phyloP scores from a whole-genome alignment of 2,329 filamentous ascomycete genomes.

The Magnaporthiopsis poae region DNA sequence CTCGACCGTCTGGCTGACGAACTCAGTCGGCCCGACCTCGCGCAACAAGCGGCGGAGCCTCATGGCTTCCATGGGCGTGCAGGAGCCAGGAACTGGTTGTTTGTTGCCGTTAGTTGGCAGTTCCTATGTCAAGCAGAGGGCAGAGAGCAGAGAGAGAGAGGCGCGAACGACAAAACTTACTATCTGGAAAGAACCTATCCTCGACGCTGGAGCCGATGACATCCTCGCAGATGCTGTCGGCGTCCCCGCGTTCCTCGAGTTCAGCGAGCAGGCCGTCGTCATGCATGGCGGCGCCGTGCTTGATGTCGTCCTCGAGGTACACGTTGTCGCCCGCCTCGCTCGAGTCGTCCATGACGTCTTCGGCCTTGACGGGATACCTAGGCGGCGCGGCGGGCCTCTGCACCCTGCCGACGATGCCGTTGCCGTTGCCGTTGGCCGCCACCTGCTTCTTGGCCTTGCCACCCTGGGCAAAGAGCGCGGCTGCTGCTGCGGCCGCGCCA shows the following conservation, averaged over 20 bases:
- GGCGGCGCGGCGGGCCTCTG: background rate
- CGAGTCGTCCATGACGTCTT: conserved; percentile 7
- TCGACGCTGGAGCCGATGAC: conserved; percentile 48
- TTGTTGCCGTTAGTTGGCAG: background rate
- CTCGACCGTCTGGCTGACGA: conserved; percentile 63
- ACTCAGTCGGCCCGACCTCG: conserved; percentile 65
- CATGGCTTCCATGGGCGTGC: conserved; percentile 59
- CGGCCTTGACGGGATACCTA: background rate
- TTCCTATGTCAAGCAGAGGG: background rate
- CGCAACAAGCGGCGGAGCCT: conserved; percentile 62
- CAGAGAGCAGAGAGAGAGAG: background rate
- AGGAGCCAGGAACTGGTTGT: conserved; percentile 36
- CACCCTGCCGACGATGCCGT: conserved; percentile 7
- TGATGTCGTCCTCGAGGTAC: conserved; percentile 10
- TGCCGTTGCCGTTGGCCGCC: background rate
- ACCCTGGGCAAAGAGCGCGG: background rate
- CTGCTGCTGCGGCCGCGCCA: background rate
- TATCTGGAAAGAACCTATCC: conserved; percentile 34
- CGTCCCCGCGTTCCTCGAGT: conserved; percentile 8
- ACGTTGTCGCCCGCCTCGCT: conserved; percentile 11
- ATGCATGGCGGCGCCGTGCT: conserved; percentile 6
- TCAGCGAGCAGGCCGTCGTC: conserved; percentile 7
- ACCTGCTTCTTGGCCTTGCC: background rate
- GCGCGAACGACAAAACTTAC: conserved; percentile 24
- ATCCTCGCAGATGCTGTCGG: conserved; percentile 53